phyloP scores from a whole-genome alignment of 2,329 filamentous ascomycete genomes.

The Zymoseptoria pseudotritici region DNA sequence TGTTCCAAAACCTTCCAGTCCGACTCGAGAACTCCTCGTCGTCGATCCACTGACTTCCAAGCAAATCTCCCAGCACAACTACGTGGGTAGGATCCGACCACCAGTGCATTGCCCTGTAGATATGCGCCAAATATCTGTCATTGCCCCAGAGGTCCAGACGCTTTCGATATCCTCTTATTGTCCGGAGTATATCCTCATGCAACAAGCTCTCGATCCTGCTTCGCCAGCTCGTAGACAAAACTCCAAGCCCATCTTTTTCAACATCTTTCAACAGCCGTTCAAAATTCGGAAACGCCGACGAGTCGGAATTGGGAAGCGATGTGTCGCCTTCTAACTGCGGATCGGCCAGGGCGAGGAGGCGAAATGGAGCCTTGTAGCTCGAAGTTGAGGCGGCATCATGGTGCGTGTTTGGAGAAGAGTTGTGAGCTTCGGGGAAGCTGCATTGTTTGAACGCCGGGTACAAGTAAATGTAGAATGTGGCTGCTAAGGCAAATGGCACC shows the following conservation, averaged over 20 bases:
- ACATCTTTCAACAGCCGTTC: constrained; percentile 11
- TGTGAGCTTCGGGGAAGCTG: constrained; percentile 56
- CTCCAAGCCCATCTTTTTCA: constrained; percentile 3
- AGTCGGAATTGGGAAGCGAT: constrained; percentile 56
- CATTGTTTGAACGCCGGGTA: constrained; percentile 78
- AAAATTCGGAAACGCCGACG: constrained; percentile 38
- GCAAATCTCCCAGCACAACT: constrained; percentile 78
- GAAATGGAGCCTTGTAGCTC: constrained; percentile 58
- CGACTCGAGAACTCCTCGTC: constrained; percentile 75
- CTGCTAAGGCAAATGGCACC: constrained; percentile 59
- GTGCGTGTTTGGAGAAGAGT: constrained; percentile 7
- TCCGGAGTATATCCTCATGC: constrained; percentile 57
- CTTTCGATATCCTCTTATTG: constrained; percentile 64
- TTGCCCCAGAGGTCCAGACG: constrained; percentile 84
- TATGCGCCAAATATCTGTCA: constrained; percentile 88
- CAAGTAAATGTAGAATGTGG: constrained; percentile 74
- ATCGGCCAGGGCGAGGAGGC: constrained; percentile 80
- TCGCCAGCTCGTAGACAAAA: constrained; percentile 2
- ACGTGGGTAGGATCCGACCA: constrained; percentile 81
- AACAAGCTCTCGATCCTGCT: constrained; percentile 10
- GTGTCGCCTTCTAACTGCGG: constrained; percentile 91
- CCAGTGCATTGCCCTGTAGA: constrained; percentile 77
- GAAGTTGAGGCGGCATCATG: constrained; percentile 12
- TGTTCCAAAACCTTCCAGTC: constrained; percentile 35
- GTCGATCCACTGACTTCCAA: constrained; percentile 92